Percentiles rank a stretch among this genome's conserved stretches.
phyloP scores from a whole-genome alignment of 176 grass and related monocot genomes.

The Carex kokanica region DNA sequence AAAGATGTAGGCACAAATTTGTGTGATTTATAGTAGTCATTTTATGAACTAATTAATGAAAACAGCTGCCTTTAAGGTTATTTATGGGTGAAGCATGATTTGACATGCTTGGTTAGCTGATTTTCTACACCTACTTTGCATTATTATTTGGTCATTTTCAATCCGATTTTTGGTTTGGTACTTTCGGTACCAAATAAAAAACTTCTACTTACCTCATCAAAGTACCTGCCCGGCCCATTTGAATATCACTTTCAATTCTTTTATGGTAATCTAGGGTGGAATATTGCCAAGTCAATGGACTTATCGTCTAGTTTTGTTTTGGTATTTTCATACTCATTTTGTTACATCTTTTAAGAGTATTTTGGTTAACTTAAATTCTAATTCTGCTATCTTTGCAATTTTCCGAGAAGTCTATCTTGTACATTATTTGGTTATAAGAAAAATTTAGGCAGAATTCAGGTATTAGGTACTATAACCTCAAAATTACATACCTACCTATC shows the following conservation, averaged over 20 bases:
- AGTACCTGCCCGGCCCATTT: neutral
- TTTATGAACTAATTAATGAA: neutral
- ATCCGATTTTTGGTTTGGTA: neutral
- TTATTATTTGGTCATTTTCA: neutral
- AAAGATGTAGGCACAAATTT: neutral
- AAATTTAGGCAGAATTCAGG: neutral
- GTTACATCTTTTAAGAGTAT: neutral
- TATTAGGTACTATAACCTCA: neutral
- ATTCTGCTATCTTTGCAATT: neutral
- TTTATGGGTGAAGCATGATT: neutral
- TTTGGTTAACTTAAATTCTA: neutral
- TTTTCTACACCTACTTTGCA: constrained; percentile 11
- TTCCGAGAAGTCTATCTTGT: neutral
- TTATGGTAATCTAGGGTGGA: neutral
- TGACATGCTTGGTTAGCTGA: neutral
- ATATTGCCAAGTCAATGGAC: neutral
- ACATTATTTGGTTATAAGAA: neutral
- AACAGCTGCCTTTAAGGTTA: neutral
- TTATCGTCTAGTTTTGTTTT: neutral
- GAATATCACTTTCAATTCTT: neutral
- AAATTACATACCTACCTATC: neutral
- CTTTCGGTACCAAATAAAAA: neutral
- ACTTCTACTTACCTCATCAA: neutral
- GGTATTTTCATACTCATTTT: neutral
- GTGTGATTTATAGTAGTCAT: neutral